Base-by-base conservation (phyloP, 805 yeast genomes). In the Scheffersomyces ergatensis region DNA sequence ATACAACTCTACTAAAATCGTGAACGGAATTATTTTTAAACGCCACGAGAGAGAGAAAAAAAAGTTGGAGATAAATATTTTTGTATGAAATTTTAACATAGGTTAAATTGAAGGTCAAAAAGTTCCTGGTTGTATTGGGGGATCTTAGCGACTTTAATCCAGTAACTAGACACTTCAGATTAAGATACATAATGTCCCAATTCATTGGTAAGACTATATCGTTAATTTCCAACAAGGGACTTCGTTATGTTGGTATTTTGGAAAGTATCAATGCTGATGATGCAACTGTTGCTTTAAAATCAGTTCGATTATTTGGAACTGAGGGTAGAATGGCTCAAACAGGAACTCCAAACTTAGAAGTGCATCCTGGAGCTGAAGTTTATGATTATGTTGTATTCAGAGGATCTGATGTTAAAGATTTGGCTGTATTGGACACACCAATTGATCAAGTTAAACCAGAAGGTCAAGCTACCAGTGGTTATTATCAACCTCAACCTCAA, bases 191-290 rank as follows among this genome's bases (percentile, higher is more conserved):
- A n/a, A 93, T 93, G 98, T 84, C 97, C 34, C 89, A 89, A 57
- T 90, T 84, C 63, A 85, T 89, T 50, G 98, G 98, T 8, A 88
- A 88, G 61, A 83, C 92, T 38, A 88, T 89, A 52, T 81, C 93
- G 19, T 72, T 89, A 59, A 77, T 85, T 47, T 83, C 95, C 43
- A 80, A 78, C 57, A 82, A 85, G 53, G 88, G 87, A 29, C 82
- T 86, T 45, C 82, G 96, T 48, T 92, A 92, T 58, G 93, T 89
- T 43, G 99, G 99, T 24, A 68, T 78, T n/a, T 74, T 92, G 57
- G 89, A 87, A 49, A 83, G 80, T 50, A 88, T 93, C 55, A 89
- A 89, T 61, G 93, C 96, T 21, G 90, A 87, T 44, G 85, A 85
- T 45, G 87, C 96, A 49, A 89, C 97, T 2, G 93, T 92, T 37